Percentiles rank a stretch among this genome's conserved stretches.
phyloP scores from a whole-genome alignment of 345 rosid genomes.

The Gossypium anomalum region DNA sequence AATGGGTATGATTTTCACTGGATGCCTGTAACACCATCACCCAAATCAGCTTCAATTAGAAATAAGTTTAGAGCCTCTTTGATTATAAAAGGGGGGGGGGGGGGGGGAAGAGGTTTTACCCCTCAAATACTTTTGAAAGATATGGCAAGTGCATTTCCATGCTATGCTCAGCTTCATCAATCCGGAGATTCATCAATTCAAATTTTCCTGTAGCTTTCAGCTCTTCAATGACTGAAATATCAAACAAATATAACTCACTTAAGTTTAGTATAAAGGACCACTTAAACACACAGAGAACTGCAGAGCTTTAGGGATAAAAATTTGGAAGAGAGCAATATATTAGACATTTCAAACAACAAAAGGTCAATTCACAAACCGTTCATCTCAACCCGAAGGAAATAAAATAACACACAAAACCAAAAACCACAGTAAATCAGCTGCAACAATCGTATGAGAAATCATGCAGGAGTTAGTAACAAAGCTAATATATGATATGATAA shows the following conservation, averaged over 20 bases:
- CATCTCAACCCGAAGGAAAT: background rate
- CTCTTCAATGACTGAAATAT: slow-evolving; percentile 65
- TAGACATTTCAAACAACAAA: background rate
- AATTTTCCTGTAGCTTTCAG: slow-evolving; percentile 82
- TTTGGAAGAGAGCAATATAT: background rate
- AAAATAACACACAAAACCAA: background rate
- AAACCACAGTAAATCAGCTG: slow-evolving; percentile 7
- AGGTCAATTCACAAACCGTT: background rate
- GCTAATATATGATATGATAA: background rate
- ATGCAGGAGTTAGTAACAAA: background rate
- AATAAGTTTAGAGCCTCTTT: background rate
- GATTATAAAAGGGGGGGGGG: background rate
- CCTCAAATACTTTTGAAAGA: slow-evolving; percentile 82
- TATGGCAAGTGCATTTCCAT: slow-evolving; percentile 99
- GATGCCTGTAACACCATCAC: slow-evolving; percentile 44
- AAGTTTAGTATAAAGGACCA: background rate
- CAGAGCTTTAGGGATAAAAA: background rate
- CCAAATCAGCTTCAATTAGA: slow-evolving; percentile 11
- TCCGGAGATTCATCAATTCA: slow-evolving; percentile 71
- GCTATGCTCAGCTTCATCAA: slow-evolving; percentile 96
- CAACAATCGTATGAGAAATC: background rate
- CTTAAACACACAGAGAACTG: background rate
- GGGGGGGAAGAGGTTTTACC: slow-evolving; percentile 34
- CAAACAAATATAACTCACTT: slow-evolving; percentile 2
- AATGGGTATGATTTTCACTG: slow-evolving; percentile 85